phyloP scores from a whole-genome alignment of 2,329 filamentous ascomycete species.

The Ascochyta koolunga region DNA sequence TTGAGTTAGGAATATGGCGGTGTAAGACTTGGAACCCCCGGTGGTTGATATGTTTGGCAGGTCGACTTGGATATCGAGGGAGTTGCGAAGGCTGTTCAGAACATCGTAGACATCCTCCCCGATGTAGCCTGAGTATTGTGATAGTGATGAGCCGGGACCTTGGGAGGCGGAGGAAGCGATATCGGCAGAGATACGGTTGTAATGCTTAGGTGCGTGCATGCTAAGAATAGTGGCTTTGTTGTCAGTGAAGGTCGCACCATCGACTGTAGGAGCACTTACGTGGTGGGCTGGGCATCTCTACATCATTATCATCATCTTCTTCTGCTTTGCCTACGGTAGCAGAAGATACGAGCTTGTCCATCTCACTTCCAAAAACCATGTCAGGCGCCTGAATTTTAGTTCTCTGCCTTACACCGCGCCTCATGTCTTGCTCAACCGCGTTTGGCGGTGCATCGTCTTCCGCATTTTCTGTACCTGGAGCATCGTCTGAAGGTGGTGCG shows the following conservation, averaged over 20 bases:
- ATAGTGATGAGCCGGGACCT: neutral
- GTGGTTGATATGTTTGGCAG: conserved; percentile 21
- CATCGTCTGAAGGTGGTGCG: conserved; percentile 1
- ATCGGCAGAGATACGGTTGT: neutral
- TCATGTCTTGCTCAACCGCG: neutral
- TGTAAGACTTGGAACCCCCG: conserved; percentile 20
- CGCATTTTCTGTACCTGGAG: neutral
- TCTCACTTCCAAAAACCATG: conserved; percentile 10
- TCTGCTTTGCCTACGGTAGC: neutral
- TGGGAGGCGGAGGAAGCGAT: neutral
- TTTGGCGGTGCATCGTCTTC: neutral
- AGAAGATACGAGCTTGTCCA: conserved; percentile 7
- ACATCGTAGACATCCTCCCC: conserved; percentile 6
- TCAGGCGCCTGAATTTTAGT: neutral
- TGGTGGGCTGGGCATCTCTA: conserved; percentile 2
- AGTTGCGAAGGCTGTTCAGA: conserved; percentile 3
- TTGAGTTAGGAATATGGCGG: conserved; percentile 24
- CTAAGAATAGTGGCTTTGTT: neutral
- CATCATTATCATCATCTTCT: neutral
- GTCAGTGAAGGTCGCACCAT: neutral
- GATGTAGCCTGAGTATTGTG: neutral
- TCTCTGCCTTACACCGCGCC: conserved; percentile 2
- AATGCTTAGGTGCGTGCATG: neutral
- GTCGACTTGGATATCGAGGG: conserved; percentile 14
- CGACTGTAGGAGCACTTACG: neutral